Conservation (phyloP, 306 rosid genomes). For the Cajanus cajan region DNA sequence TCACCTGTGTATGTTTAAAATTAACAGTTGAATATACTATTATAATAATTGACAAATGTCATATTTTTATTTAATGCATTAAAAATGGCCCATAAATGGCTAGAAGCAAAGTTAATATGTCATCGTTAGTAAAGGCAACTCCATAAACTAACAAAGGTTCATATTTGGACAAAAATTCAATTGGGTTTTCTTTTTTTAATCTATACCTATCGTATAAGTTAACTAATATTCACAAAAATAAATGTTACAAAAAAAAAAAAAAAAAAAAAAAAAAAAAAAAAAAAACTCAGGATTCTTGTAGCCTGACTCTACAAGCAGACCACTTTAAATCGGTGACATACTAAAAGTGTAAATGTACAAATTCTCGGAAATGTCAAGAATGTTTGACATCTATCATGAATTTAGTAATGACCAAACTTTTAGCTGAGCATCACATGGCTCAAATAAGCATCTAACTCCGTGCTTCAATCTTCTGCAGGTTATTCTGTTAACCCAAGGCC, state of each 20-base stretch:
- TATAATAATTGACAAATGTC: too few species aligned
- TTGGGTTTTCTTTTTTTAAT: not conserved
- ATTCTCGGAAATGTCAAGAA: conserved; percentile 22
- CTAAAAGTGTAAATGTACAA: conserved; percentile 32
- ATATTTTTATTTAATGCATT: not conserved
- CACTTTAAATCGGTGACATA: conserved; percentile 26
- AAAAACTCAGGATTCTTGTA: conserved; percentile 9
- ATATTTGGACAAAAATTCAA: conserved; percentile 22
- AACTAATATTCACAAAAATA: conserved; percentile 36
- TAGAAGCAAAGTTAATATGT: not conserved
- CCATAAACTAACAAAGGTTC: not conserved
- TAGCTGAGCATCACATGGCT: not conserved
- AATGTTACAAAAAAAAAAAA: not conserved
- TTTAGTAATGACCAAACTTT: conserved; percentile 21
- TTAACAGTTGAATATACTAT: too few species aligned
- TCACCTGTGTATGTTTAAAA: too few species aligned
- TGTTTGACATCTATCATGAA: conserved; percentile 31
- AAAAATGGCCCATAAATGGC: not conserved
- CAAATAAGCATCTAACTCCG: not conserved
- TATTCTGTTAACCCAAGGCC: conserved; percentile 17
- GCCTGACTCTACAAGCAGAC: conserved; percentile 38
- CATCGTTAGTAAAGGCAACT: not conserved
- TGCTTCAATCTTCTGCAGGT: not conserved
- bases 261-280: too few species aligned
- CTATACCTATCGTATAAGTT: conserved; percentile 26